phyloP scores from a whole-genome alignment of 495 filamentous ascomycete genomes.

The Penicillium waksmanii region DNA sequence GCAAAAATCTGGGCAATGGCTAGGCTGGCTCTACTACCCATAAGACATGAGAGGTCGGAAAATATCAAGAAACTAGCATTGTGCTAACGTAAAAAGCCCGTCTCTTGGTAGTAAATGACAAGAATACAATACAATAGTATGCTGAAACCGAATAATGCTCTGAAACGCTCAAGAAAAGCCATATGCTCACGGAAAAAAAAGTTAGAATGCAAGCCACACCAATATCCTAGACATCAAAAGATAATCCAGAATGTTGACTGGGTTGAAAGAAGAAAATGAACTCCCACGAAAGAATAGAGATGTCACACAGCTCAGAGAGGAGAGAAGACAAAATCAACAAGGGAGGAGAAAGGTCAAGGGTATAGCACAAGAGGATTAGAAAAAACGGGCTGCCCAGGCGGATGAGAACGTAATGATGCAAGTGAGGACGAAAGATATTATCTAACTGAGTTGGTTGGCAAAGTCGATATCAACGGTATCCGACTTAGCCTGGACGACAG shows the following conservation, averaged over 20 bases:
- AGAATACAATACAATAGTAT: conserved; percentile 20
- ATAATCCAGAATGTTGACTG: background rate
- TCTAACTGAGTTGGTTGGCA: conserved; percentile 32
- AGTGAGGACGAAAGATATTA: background rate
- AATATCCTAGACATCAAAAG: conserved; percentile 6
- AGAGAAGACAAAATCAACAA: background rate
- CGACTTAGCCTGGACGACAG: conserved; percentile 19
- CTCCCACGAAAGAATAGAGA: background rate
- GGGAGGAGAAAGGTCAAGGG: conserved; percentile 10
- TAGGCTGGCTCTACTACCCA: background rate
- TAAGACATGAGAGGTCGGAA: background rate
- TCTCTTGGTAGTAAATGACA: conserved; percentile 18
- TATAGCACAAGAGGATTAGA: conserved; percentile 18
- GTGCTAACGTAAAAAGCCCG: conserved; percentile 9
- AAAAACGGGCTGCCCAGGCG: conserved; percentile 5
- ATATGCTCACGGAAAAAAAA: conserved; percentile 28
- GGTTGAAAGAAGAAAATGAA: conserved; percentile 5
- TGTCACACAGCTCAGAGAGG: background rate
- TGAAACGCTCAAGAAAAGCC: conserved; percentile 33
- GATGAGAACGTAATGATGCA: conserved; percentile 13
- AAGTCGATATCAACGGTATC: conserved; percentile 37
- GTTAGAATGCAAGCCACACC: conserved; percentile 12
- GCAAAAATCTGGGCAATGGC: background rate
- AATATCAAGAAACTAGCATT: conserved; percentile 13
- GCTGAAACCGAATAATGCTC: conserved; percentile 32